phyloP scores from a whole-genome alignment of 768 basidiomycete species.

The Pholiota conissans region DNA sequence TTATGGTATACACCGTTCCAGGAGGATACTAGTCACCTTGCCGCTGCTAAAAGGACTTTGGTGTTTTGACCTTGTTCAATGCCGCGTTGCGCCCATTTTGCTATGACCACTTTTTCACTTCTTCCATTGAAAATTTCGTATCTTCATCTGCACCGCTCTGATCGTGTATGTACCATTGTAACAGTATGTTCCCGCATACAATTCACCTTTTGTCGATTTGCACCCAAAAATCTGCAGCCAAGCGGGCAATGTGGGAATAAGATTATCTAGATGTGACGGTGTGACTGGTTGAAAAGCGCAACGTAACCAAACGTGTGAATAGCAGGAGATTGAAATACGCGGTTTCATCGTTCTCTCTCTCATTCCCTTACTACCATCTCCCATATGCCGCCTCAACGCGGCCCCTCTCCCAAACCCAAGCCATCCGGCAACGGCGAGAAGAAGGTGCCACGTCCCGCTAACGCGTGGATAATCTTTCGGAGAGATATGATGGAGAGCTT shows the following conservation, averaged over 20 bases:
- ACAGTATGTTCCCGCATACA: conserved; percentile 14
- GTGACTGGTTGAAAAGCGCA: no score
- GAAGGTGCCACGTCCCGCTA: conserved; percentile 70
- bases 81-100: conserved; percentile 4
- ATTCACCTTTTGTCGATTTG: conserved; percentile 1
- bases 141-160: conserved; percentile 3
- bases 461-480: conserved; percentile 84
- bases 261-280: no score
- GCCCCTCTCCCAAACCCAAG: no score
- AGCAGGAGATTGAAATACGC: background rate
- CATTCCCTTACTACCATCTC: conserved; percentile 3
- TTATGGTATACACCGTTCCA: background rate
- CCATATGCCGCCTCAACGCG: conserved; percentile 3
- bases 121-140: conserved; percentile 1
- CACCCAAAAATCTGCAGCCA: background rate
- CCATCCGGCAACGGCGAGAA: no score
- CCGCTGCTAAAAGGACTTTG: background rate
- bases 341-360: background rate
- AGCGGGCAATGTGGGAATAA: no score
- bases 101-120: conserved; percentile 4
- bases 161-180: conserved; percentile 18
- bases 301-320: background rate
- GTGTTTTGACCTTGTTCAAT: conserved; percentile 4
- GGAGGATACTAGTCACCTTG: conserved; percentile 15
- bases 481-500: conserved; percentile 44